Conservation (phyloP, 495 filamentous ascomycete genomes). For the Penicillium steckii region DNA sequence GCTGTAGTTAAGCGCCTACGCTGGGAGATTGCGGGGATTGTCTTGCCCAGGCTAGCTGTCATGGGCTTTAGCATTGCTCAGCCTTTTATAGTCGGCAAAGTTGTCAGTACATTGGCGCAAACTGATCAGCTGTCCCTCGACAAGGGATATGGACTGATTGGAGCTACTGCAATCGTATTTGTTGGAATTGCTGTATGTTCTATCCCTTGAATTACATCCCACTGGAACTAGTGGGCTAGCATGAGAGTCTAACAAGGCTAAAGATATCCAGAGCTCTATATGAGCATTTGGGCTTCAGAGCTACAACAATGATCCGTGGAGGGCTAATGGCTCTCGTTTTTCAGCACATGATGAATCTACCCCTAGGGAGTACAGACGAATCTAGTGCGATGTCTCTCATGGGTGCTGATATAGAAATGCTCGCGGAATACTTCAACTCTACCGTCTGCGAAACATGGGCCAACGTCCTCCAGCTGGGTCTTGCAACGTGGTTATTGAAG, state of each 20-base stretch:
- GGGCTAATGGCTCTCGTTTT: constrained; percentile 51
- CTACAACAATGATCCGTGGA: constrained; percentile 52
- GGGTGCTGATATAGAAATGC: constrained; percentile 55
- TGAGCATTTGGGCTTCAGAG: constrained; percentile 49
- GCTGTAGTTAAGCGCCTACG: constrained; percentile 31
- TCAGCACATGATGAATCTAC: constrained; percentile 32
- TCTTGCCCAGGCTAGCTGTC: constrained; percentile 47
- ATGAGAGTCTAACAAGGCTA: neutral
- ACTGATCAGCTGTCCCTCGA: constrained; percentile 30
- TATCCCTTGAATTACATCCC: neutral
- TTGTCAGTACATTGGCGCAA: constrained; percentile 33
- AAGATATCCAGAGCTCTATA: constrained; percentile 43
- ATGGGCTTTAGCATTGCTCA: constrained; percentile 57
- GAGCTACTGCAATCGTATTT: constrained; percentile 54
- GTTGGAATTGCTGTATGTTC: constrained; percentile 48
- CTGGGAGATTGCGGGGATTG: constrained; percentile 36
- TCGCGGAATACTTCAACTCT: constrained; percentile 35
- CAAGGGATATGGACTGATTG: constrained; percentile 57
- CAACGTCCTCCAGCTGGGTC: constrained; percentile 48
- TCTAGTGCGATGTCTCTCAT: constrained; percentile 54
- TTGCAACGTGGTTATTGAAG: constrained; percentile 55
- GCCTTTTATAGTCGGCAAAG: constrained; percentile 54
- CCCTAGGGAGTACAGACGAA: constrained; percentile 34
- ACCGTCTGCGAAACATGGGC: constrained; percentile 54
- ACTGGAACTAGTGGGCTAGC: neutral